Evolutionary conservation across 2,329 filamentous ascomycete genomes (phyloP).

Genomic region (Alternaria triticina): DNA sequence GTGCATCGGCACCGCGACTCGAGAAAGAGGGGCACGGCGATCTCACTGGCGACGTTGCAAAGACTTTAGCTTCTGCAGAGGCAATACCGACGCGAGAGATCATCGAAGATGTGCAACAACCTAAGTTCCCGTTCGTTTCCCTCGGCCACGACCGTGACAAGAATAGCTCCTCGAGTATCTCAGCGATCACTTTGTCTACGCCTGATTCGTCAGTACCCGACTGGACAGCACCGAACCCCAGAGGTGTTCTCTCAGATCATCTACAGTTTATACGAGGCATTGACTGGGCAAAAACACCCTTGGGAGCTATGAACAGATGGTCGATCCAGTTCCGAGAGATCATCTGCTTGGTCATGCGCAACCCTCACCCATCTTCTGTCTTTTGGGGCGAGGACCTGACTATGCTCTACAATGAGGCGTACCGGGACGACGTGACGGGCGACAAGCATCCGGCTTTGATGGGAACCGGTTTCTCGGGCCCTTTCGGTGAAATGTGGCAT

Average conservation of each 20-base stretch:
- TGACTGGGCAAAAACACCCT: slow-evolving; percentile 56
- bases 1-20: slow-evolving; percentile 1
- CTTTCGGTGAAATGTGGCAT: slow-evolving; percentile 51
- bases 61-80: slow-evolving; percentile 9
- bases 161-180: slow-evolving; percentile 20
- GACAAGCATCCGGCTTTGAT: slow-evolving; percentile 39
- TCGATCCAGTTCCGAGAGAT: slow-evolving; percentile 55
- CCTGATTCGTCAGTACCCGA: slow-evolving; percentile 35
- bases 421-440: slow-evolving; percentile 41
- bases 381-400: slow-evolving; percentile 46
- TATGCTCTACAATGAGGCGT: slow-evolving; percentile 51
- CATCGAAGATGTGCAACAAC: slow-evolving; percentile 3
- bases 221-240: slow-evolving; percentile 31
- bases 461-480: slow-evolving; percentile 42
- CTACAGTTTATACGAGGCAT: slow-evolving; percentile 49
- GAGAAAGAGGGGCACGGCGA: neutral
- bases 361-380: slow-evolving; percentile 37
- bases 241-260: slow-evolving; percentile 39
- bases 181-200: slow-evolving; percentile 28
- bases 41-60: neutral
- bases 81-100: slow-evolving; percentile 3
- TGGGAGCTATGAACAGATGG: slow-evolving; percentile 58
- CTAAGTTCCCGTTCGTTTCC: slow-evolving; percentile 10
- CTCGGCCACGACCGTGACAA: slow-evolving; percentile 26
- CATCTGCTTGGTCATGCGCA: slow-evolving; percentile 39